These are phyloP conservation scores for Hypoxylon sp. DNA, from an alignment of 2,329 filamentous ascomycete species.

Conservation along the genomic window DNA sequence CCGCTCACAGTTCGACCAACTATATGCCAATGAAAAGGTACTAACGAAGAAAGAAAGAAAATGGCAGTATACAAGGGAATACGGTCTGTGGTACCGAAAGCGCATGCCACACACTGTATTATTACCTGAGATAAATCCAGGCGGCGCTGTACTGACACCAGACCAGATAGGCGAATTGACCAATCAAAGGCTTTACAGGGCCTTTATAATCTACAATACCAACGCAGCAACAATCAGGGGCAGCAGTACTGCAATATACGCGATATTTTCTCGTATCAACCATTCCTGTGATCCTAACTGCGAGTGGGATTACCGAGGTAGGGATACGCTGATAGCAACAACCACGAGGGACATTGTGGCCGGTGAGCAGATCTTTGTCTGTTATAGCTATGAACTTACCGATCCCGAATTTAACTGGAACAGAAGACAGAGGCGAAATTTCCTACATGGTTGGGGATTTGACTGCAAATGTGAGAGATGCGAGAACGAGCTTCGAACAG, in stretches of 20 bases:
- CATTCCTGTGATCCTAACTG: slow-evolving; percentile 1
- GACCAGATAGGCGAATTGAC: too few relatives aligned
- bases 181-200: neutral
- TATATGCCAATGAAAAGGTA: neutral
- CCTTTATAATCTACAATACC: neutral
- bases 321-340: neutral
- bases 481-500: neutral
- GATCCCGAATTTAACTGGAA: neutral
- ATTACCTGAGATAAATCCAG: too few relatives aligned
- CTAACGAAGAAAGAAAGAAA: neutral
- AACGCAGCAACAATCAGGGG: neutral
- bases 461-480: neutral
- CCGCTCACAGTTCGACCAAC: too few relatives aligned
- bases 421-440: neutral
- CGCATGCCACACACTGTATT: too few relatives aligned
- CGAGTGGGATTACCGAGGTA: neutral
- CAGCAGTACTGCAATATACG: neutral
- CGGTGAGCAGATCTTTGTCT: neutral
- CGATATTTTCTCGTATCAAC: neutral
- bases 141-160: too few relatives aligned
- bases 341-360: neutral
- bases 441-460: neutral
- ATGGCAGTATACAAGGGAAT: neutral
- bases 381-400: neutral
- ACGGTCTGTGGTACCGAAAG: neutral